Conservation (phyloP, 2,329 filamentous ascomycete species). For the Diaporthe citrichinensis region DNA sequence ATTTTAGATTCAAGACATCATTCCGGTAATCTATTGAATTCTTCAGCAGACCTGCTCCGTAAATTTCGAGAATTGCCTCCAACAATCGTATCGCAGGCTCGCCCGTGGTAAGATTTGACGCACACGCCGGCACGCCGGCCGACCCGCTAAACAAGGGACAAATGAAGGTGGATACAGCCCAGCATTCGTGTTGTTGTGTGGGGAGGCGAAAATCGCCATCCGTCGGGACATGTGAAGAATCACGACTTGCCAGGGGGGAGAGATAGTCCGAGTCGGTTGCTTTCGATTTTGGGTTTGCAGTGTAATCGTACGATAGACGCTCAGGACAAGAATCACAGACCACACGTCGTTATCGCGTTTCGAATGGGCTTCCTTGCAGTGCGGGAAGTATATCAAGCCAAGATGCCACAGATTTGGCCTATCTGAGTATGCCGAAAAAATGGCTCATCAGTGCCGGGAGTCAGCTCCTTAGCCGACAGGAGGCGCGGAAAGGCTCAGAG, state of each 20-base stretch:
- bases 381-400: constrained; percentile 24
- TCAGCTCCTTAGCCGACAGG: constrained; percentile 18
- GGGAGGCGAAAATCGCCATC: neutral
- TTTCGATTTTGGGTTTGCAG: neutral
- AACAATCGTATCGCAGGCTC: neutral
- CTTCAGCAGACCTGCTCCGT: neutral
- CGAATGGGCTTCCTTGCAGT: constrained; percentile 3
- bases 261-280: neutral
- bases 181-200: constrained; percentile 7
- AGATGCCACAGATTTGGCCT: neutral
- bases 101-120: neutral
- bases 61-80: neutral
- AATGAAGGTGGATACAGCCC: neutral
- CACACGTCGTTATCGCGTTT: neutral
- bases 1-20: neutral
- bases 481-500: neutral
- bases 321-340: neutral
- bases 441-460: constrained; percentile 11
- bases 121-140: too few relatives aligned
- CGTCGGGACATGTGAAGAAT: neutral
- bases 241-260: neutral
- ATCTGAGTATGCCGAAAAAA: constrained; percentile 20
- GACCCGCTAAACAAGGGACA: neutral
- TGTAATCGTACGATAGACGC: neutral
- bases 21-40: neutral